phyloP scores from a whole-genome alignment of 176 grass and related monocot genomes.

The Carex scoparia region DNA sequence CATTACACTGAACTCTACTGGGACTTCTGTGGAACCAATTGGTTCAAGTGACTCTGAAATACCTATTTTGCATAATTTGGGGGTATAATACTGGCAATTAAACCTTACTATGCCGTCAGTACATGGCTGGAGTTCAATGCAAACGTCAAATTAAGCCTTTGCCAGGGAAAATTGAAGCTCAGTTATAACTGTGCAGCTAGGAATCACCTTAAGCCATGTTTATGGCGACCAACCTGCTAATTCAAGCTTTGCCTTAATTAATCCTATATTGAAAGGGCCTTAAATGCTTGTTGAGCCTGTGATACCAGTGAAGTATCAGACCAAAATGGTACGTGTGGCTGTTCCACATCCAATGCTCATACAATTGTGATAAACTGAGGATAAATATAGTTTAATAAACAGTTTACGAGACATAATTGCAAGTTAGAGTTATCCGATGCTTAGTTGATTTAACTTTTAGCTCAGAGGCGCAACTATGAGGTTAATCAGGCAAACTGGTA shows the following conservation, averaged over 20 bases:
- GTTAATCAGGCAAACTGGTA: no score
- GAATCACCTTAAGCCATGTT: neutral
- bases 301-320: neutral
- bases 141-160: neutral
- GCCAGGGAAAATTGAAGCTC: neutral
- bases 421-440: neutral
- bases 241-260: neutral
- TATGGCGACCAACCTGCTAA: neutral
- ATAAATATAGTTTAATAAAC: neutral
- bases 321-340: neutral
- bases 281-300: neutral
- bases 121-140: neutral
- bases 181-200: neutral
- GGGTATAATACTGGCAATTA: neutral
- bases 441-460: neutral
- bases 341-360: neutral
- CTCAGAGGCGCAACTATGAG: neutral
- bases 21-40: neutral
- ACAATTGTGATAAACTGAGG: neutral
- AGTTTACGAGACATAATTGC: neutral
- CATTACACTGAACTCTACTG: neutral
- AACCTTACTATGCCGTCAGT: neutral
- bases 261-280: neutral
- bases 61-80: neutral
- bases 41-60: neutral